Evolutionary conservation across 768 basidiomycete genomes (phyloP), one percentile per base, ranked within the genome.

Genomic region (Kwoniella europaea): DNA sequence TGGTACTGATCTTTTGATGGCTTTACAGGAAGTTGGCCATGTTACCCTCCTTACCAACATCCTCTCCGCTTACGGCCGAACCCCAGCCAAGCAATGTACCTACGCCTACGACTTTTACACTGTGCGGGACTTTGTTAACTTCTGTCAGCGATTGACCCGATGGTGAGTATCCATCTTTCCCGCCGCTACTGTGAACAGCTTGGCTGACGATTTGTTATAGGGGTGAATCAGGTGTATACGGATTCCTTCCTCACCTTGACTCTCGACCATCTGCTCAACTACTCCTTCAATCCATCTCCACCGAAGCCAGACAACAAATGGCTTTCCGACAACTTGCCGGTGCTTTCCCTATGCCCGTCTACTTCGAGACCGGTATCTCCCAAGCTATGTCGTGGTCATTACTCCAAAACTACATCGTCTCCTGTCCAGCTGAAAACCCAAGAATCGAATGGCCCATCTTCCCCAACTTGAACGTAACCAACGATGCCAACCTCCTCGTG

Each of bases 251-350:
- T 63, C 88, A 89, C 78, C 86, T 91, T 50, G 84, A 90, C 80
- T 88, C 88, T 22, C 85, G 88, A 43, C 86, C 87, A 2, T 74
- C 86, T 0, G 89, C 89, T 1, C 81, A 85, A 58, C 80, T 90
- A 13, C 83, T 90, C 16, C 77, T 87, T 7, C 87, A 90, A 77
- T 85, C 86, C 7, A 89, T 91, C 74, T 85, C 88, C 0, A 89
- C 87, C 13, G 89, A 90, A 82, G 87, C 87, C 20, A 84, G 90
- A 10, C 90, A 91, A 82, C 88, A 90, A 83, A 87, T 89, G 86
- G 85, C 87, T 57, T 89, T 90, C 85, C 79, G 90, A 4, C 89
- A 90, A 81, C 86, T 89, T 58, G 85, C 88, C 63, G 89, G 88
- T 0, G 80, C 80, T 22, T 76, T 87, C n/a, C 88, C 89, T 0